phyloP scores from a whole-genome alignment of 1,284 basidiomycete genomes.

The Moesziomyces antarcticus region DNA sequence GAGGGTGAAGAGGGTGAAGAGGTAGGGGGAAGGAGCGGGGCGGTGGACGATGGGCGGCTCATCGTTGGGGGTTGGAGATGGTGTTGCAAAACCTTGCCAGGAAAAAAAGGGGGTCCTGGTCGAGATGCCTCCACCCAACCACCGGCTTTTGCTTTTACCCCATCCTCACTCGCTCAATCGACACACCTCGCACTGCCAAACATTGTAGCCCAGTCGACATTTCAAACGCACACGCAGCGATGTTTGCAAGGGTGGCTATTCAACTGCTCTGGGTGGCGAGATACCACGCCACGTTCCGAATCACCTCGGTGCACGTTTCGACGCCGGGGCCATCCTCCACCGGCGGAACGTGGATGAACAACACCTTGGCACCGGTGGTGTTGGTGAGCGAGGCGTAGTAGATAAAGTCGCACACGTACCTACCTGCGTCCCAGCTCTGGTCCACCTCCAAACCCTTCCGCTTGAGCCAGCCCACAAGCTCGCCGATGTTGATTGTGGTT shows the following conservation, averaged over 20 bases:
- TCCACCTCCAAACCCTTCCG: conserved; percentile 19
- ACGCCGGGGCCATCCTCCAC: conserved; percentile 11
- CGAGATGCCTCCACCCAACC: no score
- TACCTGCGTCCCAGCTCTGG: conserved; percentile 31
- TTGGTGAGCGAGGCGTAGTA: conserved; percentile 42
- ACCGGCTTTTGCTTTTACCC: no score
- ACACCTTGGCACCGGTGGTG: conserved; percentile 14
- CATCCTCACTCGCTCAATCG: no score
- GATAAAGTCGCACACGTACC: conserved; percentile 52
- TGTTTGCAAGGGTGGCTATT: no score
- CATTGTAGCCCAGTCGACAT: no score
- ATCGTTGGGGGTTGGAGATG: no score
- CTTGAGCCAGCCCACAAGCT: conserved; percentile 22
- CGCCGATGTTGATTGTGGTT: conserved; percentile 10
- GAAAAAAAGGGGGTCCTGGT: no score
- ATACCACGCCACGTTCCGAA: conserved; percentile 35
- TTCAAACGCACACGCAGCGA: no score
- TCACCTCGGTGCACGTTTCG: conserved; percentile 18
- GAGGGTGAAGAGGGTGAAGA: background rate
- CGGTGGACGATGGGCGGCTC: no score
- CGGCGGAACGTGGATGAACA: conserved; percentile 45
- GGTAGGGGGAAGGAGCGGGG: no score
- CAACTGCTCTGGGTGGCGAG: conserved; percentile 4
- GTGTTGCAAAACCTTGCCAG: no score
- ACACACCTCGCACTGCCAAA: no score